Conservation (phyloP, 495 filamentous ascomycete species). For the Penicillium malachiteum region DNA sequence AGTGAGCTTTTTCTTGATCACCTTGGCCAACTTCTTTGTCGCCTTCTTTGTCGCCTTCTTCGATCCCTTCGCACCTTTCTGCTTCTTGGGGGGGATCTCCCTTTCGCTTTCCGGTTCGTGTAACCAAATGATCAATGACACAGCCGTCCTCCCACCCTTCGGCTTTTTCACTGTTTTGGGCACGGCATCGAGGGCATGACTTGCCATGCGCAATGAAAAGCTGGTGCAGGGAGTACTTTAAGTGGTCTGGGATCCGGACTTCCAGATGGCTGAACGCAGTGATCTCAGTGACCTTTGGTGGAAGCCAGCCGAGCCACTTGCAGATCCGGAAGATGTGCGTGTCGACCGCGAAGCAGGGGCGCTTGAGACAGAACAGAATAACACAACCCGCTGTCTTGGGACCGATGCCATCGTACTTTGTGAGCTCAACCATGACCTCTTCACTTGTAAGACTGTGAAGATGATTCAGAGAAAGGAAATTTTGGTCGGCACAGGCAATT, state of each 20-base stretch:
- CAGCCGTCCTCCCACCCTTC: conserved; percentile 50
- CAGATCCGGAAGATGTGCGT: conserved; percentile 81
- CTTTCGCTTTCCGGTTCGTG: conserved; percentile 22
- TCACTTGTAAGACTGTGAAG: conserved; percentile 65
- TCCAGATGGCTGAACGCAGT: conserved; percentile 80
- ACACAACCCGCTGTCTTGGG: conserved; percentile 91
- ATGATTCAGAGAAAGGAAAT: conserved; percentile 73
- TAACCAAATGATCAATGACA: conserved; percentile 52
- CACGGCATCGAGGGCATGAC: conserved; percentile 73
- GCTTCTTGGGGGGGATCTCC: no score
- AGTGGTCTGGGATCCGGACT: conserved; percentile 72
- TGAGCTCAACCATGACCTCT: conserved; percentile 70
- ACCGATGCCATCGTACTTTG: conserved; percentile 80
- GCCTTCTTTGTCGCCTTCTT: neutral
- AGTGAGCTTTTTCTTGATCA: neutral
- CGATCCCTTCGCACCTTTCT: neutral
- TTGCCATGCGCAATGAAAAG: conserved; percentile 86
- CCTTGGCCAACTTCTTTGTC: neutral
- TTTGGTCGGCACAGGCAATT: conserved; percentile 52
- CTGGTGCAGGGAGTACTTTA: conserved; percentile 89
- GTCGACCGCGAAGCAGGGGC: conserved; percentile 80
- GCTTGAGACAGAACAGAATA: conserved; percentile 73
- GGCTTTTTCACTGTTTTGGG: conserved; percentile 45
- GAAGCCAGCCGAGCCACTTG: conserved; percentile 85
- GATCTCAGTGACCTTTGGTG: conserved; percentile 55